phyloP scores from a whole-genome alignment of 768 basidiomycete species.

The Auricularia auricula-judae region DNA sequence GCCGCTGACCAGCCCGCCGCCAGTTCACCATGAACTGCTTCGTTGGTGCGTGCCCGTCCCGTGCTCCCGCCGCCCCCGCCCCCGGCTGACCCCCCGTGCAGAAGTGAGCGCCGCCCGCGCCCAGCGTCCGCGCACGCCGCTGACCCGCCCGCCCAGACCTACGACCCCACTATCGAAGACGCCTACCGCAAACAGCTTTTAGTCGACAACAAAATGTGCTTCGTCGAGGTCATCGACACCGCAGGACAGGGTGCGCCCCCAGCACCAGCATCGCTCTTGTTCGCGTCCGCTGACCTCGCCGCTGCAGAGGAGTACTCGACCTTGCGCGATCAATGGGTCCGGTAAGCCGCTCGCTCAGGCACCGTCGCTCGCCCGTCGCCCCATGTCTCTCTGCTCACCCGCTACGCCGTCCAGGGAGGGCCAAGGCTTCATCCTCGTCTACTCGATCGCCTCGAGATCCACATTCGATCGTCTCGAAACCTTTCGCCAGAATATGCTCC shows the following conservation, averaged over 20 bases:
- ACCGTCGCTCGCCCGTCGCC: neutral
- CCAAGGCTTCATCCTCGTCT: conserved; percentile 95
- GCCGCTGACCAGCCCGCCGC: conserved; percentile 2
- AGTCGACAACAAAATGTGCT: conserved; percentile 91
- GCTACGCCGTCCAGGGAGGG: conserved; percentile 54
- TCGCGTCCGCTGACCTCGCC: conserved; percentile 9
- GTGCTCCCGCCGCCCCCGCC: neutral
- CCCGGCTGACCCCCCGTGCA: conserved; percentile 17
- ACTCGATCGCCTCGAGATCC: conserved; percentile 89
- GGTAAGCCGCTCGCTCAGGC: conserved; percentile 41
- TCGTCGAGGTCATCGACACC: conserved; percentile 94
- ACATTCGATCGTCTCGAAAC: conserved; percentile 86
- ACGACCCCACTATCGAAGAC: conserved; percentile 98
- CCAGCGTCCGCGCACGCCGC: neutral
- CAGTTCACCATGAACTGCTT: conserved; percentile 95
- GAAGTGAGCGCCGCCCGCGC: conserved; percentile 34
- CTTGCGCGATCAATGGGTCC: conserved; percentile 94
- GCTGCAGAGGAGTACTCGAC: conserved; percentile 89
- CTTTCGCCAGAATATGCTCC: conserved; percentile 81
- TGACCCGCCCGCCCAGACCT: conserved; percentile 46
- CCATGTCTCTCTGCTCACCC: neutral
- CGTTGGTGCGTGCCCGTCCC: conserved; percentile 54
- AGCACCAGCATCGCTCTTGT: conserved; percentile 1
- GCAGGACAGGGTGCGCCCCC: conserved; percentile 79
- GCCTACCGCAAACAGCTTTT: conserved; percentile 92